A percentile compares a stretch with the other conserved stretches of the same genome.
Evolutionary conservation across 192 early-diverging fungal genomes (phyloP).

Genomic region (Rhizophagus sp.): DNA sequence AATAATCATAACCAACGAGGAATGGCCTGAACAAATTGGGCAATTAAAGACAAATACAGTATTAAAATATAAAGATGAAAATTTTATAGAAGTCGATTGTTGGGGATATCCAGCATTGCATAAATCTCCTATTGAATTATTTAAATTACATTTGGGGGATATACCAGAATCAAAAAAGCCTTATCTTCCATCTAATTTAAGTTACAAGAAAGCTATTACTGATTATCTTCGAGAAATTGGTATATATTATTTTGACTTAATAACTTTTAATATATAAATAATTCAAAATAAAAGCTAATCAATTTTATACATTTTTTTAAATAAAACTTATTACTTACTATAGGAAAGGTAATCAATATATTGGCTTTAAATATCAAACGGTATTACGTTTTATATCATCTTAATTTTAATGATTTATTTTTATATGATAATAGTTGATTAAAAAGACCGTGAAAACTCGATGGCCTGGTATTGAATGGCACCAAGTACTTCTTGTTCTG

Average conservation of each 20-base stretch:
- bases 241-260: background rate
- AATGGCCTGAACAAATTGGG: background rate
- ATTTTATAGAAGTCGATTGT: background rate
- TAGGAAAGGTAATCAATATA: no score
- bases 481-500: slow-evolving; percentile 22
- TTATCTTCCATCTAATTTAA: slow-evolving; percentile 44
- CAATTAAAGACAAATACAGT: background rate
- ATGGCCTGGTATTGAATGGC: slow-evolving; percentile 7
- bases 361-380: no score
- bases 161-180: slow-evolving; percentile 43
- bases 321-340: no score
- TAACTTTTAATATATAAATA: no score
- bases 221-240: slow-evolving; percentile 46
- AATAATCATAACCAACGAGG: background rate
- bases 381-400: no score
- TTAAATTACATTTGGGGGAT: slow-evolving; percentile 39
- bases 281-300: no score
- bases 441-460: background rate
- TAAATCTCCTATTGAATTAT: background rate
- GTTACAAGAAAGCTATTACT: slow-evolving; percentile 50
- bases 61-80: background rate
- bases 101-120: background rate
- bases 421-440: background rate
- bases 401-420: no score
- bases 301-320: no score